phyloP scores from a whole-genome alignment of 176 grass and related monocot genomes.

The Musa troglodytarum region DNA sequence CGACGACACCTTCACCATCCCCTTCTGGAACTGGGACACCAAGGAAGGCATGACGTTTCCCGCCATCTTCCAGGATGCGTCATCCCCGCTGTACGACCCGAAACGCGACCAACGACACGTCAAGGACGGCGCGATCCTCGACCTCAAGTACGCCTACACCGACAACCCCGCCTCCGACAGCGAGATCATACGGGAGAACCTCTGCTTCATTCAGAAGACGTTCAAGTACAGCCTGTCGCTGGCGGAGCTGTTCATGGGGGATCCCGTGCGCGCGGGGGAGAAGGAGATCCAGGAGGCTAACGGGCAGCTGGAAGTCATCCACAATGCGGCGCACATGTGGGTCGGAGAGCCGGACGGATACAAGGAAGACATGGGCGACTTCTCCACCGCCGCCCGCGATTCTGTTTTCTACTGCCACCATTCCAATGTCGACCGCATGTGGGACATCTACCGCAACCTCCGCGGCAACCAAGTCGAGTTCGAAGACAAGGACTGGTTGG shows the following conservation, averaged over 20 bases:
- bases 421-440: slow-evolving; percentile 19
- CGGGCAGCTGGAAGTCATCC: slow-evolving; percentile 12
- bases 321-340: slow-evolving; percentile 14
- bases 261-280: not conserved
- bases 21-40: slow-evolving; percentile 4
- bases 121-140: slow-evolving; percentile 1
- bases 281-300: not conserved
- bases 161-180: not conserved
- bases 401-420: slow-evolving; percentile 13
- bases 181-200: slow-evolving; percentile 7
- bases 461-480: slow-evolving; percentile 4
- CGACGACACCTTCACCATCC: slow-evolving; percentile 10
- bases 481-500: slow-evolving; percentile 13
- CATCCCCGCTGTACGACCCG: not conserved
- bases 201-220: not conserved
- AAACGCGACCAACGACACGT: slow-evolving; percentile 13
- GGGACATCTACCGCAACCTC: slow-evolving; percentile 10
- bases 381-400: slow-evolving; percentile 9
- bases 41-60: not conserved
- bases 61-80: not conserved
- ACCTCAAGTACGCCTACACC: slow-evolving; percentile 17
- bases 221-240: slow-evolving; percentile 7
- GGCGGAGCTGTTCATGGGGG: slow-evolving; percentile 20
- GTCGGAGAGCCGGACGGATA: not conserved
- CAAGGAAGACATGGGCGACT: slow-evolving; percentile 7